Conservation (phyloP, 2,329 filamentous ascomycete genomes). For the Byssoonygena ceratinophila region DNA sequence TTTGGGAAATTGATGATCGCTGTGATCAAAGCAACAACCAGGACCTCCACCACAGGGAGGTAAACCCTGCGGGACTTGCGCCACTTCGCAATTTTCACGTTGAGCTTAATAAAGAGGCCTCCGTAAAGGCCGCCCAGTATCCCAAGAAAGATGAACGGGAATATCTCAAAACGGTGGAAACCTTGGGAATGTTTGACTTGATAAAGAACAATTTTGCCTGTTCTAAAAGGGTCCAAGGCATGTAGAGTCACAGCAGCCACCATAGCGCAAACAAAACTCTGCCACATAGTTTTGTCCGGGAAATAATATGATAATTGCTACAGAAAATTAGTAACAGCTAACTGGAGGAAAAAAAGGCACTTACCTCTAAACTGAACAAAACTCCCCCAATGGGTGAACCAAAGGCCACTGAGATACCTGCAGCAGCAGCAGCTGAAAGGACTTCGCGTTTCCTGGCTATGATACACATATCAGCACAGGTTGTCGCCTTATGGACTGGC, state of each 20-base stretch:
- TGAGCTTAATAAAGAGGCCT: constrained; percentile 85
- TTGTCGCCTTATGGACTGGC: not conserved
- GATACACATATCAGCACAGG: constrained; percentile 17
- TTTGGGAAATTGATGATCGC: constrained; percentile 91
- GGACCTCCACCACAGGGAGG: constrained; percentile 67
- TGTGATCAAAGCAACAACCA: constrained; percentile 67
- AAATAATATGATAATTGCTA: constrained; percentile 93
- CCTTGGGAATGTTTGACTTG: constrained; percentile 85
- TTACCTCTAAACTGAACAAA: constrained; percentile 81
- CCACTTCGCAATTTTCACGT: constrained; percentile 77
- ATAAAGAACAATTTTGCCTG: constrained; percentile 89
- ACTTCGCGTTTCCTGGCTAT: constrained; percentile 84
- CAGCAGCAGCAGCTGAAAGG: constrained; percentile 80
- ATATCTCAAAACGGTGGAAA: constrained; percentile 90
- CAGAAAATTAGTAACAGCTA: constrained; percentile 17
- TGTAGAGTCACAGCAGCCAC: constrained; percentile 91
- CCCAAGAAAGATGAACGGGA: constrained; percentile 78
- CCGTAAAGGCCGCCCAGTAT: constrained; percentile 89
- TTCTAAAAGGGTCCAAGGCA: constrained; percentile 85
- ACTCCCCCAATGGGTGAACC: constrained; percentile 90
- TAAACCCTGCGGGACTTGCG: constrained; percentile 61
- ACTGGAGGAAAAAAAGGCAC: constrained; percentile 11
- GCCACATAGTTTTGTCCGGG: constrained; percentile 99
- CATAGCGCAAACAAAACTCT: constrained; percentile 98
- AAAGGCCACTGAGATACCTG: constrained; percentile 88